phyloP scores from a whole-genome alignment of 768 basidiomycete genomes.

The Agrocybe praecox region DNA sequence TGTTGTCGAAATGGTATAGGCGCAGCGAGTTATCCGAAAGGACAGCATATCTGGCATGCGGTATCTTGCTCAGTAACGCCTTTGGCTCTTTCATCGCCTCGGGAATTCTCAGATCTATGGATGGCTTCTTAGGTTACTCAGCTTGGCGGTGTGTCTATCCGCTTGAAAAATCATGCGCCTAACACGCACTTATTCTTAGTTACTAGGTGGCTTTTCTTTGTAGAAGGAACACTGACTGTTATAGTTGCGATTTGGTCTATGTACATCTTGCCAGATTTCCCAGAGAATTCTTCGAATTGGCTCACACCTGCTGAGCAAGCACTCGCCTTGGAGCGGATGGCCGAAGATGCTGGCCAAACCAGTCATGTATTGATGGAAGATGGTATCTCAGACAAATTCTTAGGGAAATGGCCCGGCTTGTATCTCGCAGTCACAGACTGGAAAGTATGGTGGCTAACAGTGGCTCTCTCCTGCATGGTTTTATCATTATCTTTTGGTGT shows the following conservation, averaged over 20 bases:
- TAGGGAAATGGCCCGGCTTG: constrained; percentile 45
- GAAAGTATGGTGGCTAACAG: constrained; percentile 83
- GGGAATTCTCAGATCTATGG: constrained; percentile 75
- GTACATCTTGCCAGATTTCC: constrained; percentile 82
- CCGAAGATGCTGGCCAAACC: constrained; percentile 57
- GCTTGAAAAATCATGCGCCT: not conserved
- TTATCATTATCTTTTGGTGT: constrained; percentile 76
- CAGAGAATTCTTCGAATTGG: constrained; percentile 61
- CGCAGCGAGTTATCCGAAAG: constrained; percentile 73
- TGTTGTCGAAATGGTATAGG: constrained; percentile 81
- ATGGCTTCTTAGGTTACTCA: constrained; percentile 70
- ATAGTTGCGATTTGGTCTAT: constrained; percentile 56
- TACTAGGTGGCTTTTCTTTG: constrained; percentile 74
- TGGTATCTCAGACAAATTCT: constrained; percentile 39
- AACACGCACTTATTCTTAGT: not conserved
- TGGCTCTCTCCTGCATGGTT: constrained; percentile 62
- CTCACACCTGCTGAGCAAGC: constrained; percentile 61
- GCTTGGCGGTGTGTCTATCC: constrained; percentile 67
- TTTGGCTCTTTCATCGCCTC: constrained; percentile 85
- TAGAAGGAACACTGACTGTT: constrained; percentile 70
- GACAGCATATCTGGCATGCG: constrained; percentile 73
- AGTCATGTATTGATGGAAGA: constrained; percentile 37
- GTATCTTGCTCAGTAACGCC: constrained; percentile 82
- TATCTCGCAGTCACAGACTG: constrained; percentile 69
- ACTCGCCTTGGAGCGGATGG: constrained; percentile 65